These are phyloP conservation scores for Croton laevigatus DNA, from an alignment of 441 rosid genomes.

Conservation along the genomic window DNA sequence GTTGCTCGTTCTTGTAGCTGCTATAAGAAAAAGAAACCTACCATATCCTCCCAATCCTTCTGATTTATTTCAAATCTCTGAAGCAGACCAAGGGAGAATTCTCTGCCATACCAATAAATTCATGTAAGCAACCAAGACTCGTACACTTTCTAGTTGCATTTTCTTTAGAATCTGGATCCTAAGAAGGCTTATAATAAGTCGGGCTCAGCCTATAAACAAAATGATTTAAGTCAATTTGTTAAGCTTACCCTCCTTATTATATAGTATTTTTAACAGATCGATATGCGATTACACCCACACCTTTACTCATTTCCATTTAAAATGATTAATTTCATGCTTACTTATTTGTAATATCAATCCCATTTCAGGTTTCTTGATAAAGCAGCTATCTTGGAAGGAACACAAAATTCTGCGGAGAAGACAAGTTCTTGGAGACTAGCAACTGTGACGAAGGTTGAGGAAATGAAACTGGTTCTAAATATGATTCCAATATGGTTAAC, in stretches of 20 bases:
- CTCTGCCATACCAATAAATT: slow-evolving; percentile 64
- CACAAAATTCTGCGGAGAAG: slow-evolving; percentile 32
- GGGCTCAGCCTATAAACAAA: no score
- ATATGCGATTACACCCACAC: no score
- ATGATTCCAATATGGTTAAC: slow-evolving; percentile 85
- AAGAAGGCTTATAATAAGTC: no score
- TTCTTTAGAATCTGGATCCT: no score
- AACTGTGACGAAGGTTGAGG: slow-evolving; percentile 77
- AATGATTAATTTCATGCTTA: no score
- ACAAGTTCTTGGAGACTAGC: slow-evolving; percentile 68
- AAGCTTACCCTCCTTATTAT: no score
- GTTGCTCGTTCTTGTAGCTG: slow-evolving; percentile 73
- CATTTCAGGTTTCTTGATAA: slow-evolving; percentile 77
- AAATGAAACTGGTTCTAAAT: slow-evolving; percentile 74
- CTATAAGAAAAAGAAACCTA: slow-evolving; percentile 67
- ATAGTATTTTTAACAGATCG: no score
- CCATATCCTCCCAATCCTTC: slow-evolving; percentile 48
- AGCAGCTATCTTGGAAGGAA: slow-evolving; percentile 60
- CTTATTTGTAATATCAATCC: background rate
- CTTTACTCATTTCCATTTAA: background rate
- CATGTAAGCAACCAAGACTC: slow-evolving; percentile 35
- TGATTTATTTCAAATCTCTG: slow-evolving; percentile 46
- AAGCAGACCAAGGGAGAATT: slow-evolving; percentile 41
- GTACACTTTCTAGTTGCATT: background rate
- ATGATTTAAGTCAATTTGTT: no score